Evolutionary conservation across 768 basidiomycete species (phyloP).

Genomic region (Leucocoprinus leucothites): DNA sequence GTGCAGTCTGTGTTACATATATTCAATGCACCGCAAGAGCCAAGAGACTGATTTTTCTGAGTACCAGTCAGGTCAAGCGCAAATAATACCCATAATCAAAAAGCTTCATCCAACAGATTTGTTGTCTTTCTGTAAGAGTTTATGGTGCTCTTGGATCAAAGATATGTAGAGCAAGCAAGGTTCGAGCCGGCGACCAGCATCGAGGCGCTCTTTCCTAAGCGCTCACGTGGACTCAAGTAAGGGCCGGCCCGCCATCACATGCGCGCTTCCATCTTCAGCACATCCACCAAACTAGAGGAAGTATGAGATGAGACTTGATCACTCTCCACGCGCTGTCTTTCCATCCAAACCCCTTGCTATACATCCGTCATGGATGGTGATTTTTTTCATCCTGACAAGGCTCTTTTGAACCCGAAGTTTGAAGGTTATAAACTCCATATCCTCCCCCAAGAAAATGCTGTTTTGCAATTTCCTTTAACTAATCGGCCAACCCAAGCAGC

Average conservation of each 20-base stretch:
- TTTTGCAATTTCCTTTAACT: conserved; percentile 49
- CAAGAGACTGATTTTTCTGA: too few relatives aligned
- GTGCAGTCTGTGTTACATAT: too few relatives aligned
- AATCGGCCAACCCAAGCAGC: conserved; percentile 59
- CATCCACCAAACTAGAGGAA: not conserved
- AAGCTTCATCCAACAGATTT: too few relatives aligned
- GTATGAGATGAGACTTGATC: not conserved
- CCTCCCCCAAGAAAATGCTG: conserved; percentile 52
- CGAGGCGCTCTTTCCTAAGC: too few relatives aligned
- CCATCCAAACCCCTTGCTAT: not conserved
- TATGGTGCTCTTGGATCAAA: too few relatives aligned
- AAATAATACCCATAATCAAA: too few relatives aligned
- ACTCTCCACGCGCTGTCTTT: not conserved
- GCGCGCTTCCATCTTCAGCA: not conserved
- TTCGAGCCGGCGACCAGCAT: not conserved
- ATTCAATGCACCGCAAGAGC: too few relatives aligned
- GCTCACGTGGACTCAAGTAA: not conserved
- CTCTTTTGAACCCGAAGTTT: conserved; percentile 76
- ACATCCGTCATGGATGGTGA: not conserved
- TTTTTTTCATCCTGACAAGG: conserved; percentile 41
- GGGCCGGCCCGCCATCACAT: not conserved
- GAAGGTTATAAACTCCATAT: conserved; percentile 79
- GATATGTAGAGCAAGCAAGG: too few relatives aligned
- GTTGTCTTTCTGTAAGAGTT: too few relatives aligned
- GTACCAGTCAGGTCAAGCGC: too few relatives aligned